These are phyloP conservation scores for Candolleomyces aberdarensis DNA, from an alignment of 768 basidiomycete species.

Conservation along the genomic window DNA sequence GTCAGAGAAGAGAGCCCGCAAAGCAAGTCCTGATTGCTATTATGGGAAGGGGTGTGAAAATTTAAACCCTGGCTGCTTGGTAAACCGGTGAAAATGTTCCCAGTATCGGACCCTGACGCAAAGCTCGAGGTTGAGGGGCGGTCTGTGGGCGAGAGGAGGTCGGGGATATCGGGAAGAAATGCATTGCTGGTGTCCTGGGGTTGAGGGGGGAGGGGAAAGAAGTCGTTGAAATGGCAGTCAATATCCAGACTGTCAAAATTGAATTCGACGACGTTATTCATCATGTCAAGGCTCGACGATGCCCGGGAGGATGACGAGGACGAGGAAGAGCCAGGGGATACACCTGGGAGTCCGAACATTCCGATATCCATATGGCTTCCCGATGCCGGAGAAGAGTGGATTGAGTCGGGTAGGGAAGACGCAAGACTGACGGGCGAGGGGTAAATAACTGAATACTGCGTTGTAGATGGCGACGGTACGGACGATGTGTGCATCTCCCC, in stretches of 20 bases:
- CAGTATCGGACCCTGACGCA: constrained; percentile 31
- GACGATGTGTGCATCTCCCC: background rate
- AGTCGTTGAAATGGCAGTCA: constrained; percentile 29
- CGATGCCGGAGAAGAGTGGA: constrained; percentile 13
- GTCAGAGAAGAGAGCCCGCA: constrained; percentile 12
- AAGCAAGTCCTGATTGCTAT: constrained; percentile 17
- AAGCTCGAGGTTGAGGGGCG: constrained; percentile 23
- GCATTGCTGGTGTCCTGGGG: background rate
- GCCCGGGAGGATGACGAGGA: constrained; percentile 36
- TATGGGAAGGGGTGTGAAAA: constrained; percentile 11
- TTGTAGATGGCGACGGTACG: constrained; percentile 5
- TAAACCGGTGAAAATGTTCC: constrained; percentile 31
- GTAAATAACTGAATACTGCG: constrained; percentile 15
- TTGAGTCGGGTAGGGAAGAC: constrained; percentile 17
- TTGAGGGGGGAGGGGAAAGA: constrained; percentile 21
- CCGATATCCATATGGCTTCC: constrained; percentile 11
- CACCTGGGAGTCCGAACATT: constrained; percentile 18
- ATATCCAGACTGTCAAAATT: constrained; percentile 28
- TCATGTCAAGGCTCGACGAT: constrained; percentile 37
- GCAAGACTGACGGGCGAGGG: constrained; percentile 8
- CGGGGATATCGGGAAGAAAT: constrained; percentile 23
- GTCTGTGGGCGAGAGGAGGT: constrained; percentile 26
- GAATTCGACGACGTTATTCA: constrained; percentile 18
- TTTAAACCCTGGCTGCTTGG: constrained; percentile 20
- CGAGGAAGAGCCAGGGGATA: constrained; percentile 27